Evolutionary conservation across 2,329 filamentous ascomycete genomes (phyloP), one percentile per base, ranked within the genome.

Genomic region (Stenocarpella maydis): DNA sequence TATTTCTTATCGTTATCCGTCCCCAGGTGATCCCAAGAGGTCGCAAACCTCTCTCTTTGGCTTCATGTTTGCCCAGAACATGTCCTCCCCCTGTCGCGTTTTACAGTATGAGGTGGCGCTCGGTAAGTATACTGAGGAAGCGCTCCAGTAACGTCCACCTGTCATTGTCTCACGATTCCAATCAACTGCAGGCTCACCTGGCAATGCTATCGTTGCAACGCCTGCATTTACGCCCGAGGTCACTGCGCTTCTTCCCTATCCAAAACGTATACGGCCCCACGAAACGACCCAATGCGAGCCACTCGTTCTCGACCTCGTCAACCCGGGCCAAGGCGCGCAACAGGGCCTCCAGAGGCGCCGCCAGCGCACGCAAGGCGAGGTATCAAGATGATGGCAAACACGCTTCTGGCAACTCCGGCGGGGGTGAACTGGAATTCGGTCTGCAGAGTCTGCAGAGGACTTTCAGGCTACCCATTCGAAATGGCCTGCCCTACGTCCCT

Each of bases 21-120:
- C n/a, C n/a, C n/a, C n/a, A n/a, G n/a, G n/a, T n/a, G n/a, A n/a
- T n/a, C n/a, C n/a, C n/a, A n/a, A n/a, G n/a, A n/a, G n/a, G n/a
- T n/a, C n/a, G n/a, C n/a, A n/a, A n/a, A n/a, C n/a, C n/a, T n/a
- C n/a, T n/a, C n/a, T n/a, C 5, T 17, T 4, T 17, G 5, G n/a
- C 15, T 9, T 4, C 15, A 26, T 41, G 24, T 34, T 10, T 31
- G 15, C 55, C n/a, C 14, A 15, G 24, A n/a, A 21, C 24, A 61
- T 45, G 55, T 31, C 26, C 5, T 28, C 2, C 55, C 34, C 10
- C 26, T 17, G 24, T 7, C 17, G 17, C 26, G 12, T 12, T 39
- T 6, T 4, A 21, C 55, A 45, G 47, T 10, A 68, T 68, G 66
- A 64, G 66, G 55, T 64, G 28, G 47, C 54, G 37, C 24, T 21